These are phyloP conservation scores for Phylloporus gajari DNA, from an alignment of 1,284 basidiomycete genomes.

Conservation along the genomic window DNA sequence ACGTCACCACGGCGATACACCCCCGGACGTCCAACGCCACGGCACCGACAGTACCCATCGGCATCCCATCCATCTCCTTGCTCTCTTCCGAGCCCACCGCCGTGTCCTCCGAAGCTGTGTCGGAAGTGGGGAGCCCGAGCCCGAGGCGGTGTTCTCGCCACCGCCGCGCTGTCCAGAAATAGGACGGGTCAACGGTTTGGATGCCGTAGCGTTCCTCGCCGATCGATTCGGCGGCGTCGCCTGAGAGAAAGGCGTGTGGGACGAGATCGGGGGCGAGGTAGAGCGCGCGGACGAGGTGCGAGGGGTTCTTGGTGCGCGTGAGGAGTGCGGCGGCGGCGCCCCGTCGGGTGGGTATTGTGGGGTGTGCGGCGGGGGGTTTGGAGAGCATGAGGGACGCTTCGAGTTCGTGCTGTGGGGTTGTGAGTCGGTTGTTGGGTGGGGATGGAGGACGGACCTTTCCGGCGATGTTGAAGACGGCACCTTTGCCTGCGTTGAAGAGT, in stretches of 20 bases:
- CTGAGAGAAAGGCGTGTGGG: constrained; percentile 79
- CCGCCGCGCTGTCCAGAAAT: constrained; percentile 77
- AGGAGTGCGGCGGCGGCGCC: constrained; percentile 74
- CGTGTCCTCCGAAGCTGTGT: background rate
- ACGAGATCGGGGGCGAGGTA: constrained; percentile 70
- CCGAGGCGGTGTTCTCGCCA: constrained; percentile 81
- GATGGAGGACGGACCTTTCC: constrained; percentile 64
- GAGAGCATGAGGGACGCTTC: constrained; percentile 84
- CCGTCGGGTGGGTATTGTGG: constrained; percentile 66
- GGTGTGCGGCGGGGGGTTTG: constrained; percentile 72
- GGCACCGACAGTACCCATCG: constrained; percentile 84
- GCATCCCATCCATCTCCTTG: constrained; percentile 64
- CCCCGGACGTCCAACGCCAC: constrained; percentile 81
- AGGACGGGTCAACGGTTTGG: constrained; percentile 72
- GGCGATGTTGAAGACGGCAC: constrained; percentile 81
- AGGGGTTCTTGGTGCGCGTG: constrained; percentile 77
- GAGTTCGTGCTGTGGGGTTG: constrained; percentile 72
- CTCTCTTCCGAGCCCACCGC: constrained; percentile 11
- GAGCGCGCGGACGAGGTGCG: constrained; percentile 72
- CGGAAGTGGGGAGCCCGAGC: constrained; percentile 69
- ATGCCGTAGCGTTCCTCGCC: constrained; percentile 62
- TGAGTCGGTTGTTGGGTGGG: background rate
- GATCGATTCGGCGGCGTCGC: constrained; percentile 67
- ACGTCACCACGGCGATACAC: constrained; percentile 77
- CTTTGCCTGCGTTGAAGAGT: constrained; percentile 82